Percentiles rank a stretch among this genome's conserved stretches.
Conservation (phyloP, 2,329 filamentous ascomycete genomes). For the Penicillium sp. region DNA sequence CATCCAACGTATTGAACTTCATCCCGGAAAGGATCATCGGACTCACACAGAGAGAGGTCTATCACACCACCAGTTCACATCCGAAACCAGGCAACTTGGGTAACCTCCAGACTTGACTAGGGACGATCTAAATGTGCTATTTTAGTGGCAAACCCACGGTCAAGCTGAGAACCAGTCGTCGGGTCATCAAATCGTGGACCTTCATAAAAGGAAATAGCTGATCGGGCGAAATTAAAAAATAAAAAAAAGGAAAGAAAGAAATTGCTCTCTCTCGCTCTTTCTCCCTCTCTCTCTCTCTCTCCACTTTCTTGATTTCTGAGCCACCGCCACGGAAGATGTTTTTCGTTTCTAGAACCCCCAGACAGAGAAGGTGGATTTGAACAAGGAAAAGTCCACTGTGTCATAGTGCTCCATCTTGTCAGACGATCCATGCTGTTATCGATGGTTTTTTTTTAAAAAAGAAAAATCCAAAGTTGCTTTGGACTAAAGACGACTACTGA, state of each 20-base stretch:
- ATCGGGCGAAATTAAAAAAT: not conserved
- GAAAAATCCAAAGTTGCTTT: not conserved
- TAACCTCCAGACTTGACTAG: conserved; percentile 1
- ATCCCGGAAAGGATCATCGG: conserved; percentile 5
- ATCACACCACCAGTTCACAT: conserved; percentile 17
- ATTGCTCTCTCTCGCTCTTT: not conserved
- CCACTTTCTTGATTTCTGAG: conserved; percentile 18
- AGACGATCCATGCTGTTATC: conserved; percentile 4
- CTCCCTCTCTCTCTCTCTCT: not conserved
- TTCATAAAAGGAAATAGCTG: not conserved
- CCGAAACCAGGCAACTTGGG: conserved; percentile 6
- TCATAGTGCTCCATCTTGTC: conserved; percentile 5
- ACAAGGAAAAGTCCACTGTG: conserved; percentile 1
- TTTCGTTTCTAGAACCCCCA: conserved; percentile 28
- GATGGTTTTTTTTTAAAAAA: not conserved
- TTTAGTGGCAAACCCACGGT: conserved; percentile 1
- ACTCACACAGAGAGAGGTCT: conserved; percentile 5
- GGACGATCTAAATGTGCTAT: conserved; percentile 5
- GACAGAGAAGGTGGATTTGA: conserved; percentile 14
- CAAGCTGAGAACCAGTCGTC: conserved; percentile 1
- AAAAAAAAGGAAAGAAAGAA: not conserved
- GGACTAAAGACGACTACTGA: not conserved
- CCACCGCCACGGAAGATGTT: conserved; percentile 26
- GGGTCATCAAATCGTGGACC: not conserved
- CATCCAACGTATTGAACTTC: not conserved